Base-by-base conservation (phyloP, 495 filamentous ascomycete genomes). In the Oleoguttula mirabilis region DNA sequence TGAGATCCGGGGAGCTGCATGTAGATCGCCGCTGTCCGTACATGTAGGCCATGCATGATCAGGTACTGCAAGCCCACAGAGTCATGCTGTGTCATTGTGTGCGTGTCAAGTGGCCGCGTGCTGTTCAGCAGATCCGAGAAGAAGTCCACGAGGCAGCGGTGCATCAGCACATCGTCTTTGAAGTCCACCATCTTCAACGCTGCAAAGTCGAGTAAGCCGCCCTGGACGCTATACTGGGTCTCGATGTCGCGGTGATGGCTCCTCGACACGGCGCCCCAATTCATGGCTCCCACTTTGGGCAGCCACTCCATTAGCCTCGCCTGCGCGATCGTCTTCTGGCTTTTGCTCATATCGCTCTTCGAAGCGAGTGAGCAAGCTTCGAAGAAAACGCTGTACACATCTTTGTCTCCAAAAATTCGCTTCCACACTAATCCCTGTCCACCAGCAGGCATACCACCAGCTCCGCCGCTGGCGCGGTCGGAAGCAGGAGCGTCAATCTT, bases 391-490 rank as follows among this genome's bases (percentile, higher is more conserved):
- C 64, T 60, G 52, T 88, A 88, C 4, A 84, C 66, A 48, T 77
- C 70, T 23, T 62, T 64, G 48, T 86, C 78, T 0, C 66, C 63
- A 52, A 92, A 81, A 0, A 88, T 51, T 22, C 80, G 69, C 44
- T 75, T 66, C 84, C 83, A 88, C 56, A 90, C 64, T 0, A 75
- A 62, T 2, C 79, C 80, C 32, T 80, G 75, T n/a, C 79, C 79
- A 10, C 63, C 60, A 10, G 55, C 35, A 12, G 52, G 64, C 36
- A 66, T 53, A 25, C 68, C 62, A 23, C 59, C 54, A 3, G 20
- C 7, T 3, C 7, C 35, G 1, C 22, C 22, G 15, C 41, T 57
- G 34, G 62, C 56, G 39, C 63, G 60, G 27, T 34, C 43, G 5
- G 53, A 39, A 16, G 54, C 52, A 33, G 12, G 51, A 63, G 25